Percentiles rank a stretch among this genome's conserved stretches.
Evolutionary conservation across 2,329 filamentous ascomycete genomes (phyloP).

Genomic region (Huntiella bhutanensis): DNA sequence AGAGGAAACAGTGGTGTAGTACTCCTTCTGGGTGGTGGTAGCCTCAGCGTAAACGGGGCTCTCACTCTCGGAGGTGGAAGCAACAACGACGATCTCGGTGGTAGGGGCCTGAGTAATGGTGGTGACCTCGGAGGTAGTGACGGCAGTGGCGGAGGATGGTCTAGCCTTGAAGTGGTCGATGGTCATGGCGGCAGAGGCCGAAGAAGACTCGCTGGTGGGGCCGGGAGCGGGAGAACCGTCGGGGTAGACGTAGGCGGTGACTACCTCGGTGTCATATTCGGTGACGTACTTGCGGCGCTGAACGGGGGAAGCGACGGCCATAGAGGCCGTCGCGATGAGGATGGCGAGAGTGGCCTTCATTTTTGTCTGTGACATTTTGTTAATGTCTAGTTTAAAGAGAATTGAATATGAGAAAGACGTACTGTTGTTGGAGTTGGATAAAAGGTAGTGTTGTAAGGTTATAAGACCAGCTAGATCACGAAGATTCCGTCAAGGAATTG

Average conservation of each 20-base stretch:
- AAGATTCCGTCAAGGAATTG: conserved; percentile 7
- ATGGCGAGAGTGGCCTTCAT: conserved; percentile 34
- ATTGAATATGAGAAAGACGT: no score
- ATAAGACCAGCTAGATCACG: conserved; percentile 6
- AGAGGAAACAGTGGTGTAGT: conserved; percentile 6
- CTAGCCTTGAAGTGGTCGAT: no score
- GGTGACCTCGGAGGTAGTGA: conserved; percentile 12
- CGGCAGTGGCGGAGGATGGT: neutral
- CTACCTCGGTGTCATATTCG: conserved; percentile 23
- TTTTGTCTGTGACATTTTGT: conserved; percentile 15
- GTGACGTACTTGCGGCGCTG: conserved; percentile 23
- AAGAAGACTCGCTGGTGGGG: conserved; percentile 10
- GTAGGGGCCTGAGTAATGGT: conserved; percentile 14
- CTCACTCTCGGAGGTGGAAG: conserved; percentile 12
- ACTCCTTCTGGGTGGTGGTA: neutral
- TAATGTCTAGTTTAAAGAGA: neutral
- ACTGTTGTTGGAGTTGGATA: no score
- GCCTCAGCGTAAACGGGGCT: conserved; percentile 9
- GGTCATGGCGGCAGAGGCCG: conserved; percentile 1
- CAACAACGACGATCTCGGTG: conserved; percentile 15
- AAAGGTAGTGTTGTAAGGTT: neutral
- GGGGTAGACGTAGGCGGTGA: conserved; percentile 18
- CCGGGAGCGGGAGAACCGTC: conserved; percentile 13
- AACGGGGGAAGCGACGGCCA: conserved; percentile 27
- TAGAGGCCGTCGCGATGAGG: conserved; percentile 25